Evolutionary conservation across 768 basidiomycete species (phyloP).

Genomic region (Galerina marginata): DNA sequence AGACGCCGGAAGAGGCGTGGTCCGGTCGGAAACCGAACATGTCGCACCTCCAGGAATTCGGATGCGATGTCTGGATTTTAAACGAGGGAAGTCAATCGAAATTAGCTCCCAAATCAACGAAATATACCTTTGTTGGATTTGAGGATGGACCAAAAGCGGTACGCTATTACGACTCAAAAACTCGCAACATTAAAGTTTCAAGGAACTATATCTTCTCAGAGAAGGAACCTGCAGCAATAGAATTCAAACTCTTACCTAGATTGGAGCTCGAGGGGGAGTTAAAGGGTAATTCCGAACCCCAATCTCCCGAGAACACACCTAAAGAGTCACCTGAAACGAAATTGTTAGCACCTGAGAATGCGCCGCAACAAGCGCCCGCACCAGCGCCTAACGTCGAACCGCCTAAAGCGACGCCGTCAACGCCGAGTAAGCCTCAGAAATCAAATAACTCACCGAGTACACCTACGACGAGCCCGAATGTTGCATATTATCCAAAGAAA

Average conservation of each 20-base stretch:
- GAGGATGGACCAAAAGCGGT: constrained; percentile 6
- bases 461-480: too few species aligned
- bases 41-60: constrained; percentile 29
- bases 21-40: constrained; percentile 23
- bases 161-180: constrained; percentile 8
- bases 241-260: constrained; percentile 1
- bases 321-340: too few species aligned
- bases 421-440: too few species aligned
- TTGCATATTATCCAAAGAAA: neutral
- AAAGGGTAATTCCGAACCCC: neutral
- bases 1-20: constrained; percentile 30
- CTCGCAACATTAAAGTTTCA: constrained; percentile 24
- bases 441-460: too few species aligned
- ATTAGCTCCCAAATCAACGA: neutral
- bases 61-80: constrained; percentile 16
- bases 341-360: too few species aligned
- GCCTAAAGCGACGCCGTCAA: too few species aligned
- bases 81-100: constrained; percentile 3
- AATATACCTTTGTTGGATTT: neutral
- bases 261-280: constrained; percentile 8
- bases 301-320: too few species aligned
- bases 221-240: constrained; percentile 5
- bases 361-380: too few species aligned
- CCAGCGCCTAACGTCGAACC: too few species aligned
- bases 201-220: constrained; percentile 23